Conservation (phyloP, 495 filamentous ascomycete species). For the Friedmanniomyces endolithicus region DNA sequence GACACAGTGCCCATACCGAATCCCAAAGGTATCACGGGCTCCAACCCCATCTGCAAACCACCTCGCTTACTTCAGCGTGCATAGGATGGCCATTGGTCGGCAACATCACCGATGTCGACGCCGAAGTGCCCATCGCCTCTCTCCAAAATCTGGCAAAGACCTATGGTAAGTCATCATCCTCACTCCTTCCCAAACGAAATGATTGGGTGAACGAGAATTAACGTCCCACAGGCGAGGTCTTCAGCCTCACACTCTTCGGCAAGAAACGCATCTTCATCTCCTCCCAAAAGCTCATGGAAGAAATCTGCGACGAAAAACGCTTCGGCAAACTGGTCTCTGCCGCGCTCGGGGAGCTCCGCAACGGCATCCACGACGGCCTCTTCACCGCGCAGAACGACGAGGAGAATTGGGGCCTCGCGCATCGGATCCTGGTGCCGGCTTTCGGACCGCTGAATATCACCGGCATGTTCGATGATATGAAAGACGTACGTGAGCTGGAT, state of each 20-base stretch:
- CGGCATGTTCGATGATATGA: constrained; percentile 47
- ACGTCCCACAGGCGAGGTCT: constrained; percentile 2
- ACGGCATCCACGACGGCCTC: constrained; percentile 51
- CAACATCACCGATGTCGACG: constrained; percentile 18
- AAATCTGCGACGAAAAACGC: constrained; percentile 54
- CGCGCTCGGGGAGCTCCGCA: constrained; percentile 42
- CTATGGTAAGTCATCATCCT: constrained; percentile 5
- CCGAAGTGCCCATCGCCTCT: constrained; percentile 12
- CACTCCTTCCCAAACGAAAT: not conserved
- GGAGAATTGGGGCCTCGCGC: constrained; percentile 58
- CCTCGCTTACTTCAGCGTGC: constrained; percentile 6
- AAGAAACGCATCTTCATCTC: constrained; percentile 5
- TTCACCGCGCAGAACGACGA: constrained; percentile 46
- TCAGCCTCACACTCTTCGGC: constrained; percentile 1
- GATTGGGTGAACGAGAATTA: not conserved
- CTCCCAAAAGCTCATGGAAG: constrained; percentile 47
- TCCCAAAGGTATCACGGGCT: not conserved
- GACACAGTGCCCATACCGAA: constrained; percentile 3
- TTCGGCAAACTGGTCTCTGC: constrained; percentile 46
- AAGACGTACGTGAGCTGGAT: not conserved
- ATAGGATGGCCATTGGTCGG: constrained; percentile 13
- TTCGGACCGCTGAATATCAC: constrained; percentile 62
- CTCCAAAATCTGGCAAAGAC: constrained; percentile 10
- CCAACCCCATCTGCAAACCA: not conserved
- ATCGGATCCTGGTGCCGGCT: constrained; percentile 54